Evolutionary conservation across 2,329 filamentous ascomycete genomes (phyloP).

Genomic region (Cercospora berteroae): DNA sequence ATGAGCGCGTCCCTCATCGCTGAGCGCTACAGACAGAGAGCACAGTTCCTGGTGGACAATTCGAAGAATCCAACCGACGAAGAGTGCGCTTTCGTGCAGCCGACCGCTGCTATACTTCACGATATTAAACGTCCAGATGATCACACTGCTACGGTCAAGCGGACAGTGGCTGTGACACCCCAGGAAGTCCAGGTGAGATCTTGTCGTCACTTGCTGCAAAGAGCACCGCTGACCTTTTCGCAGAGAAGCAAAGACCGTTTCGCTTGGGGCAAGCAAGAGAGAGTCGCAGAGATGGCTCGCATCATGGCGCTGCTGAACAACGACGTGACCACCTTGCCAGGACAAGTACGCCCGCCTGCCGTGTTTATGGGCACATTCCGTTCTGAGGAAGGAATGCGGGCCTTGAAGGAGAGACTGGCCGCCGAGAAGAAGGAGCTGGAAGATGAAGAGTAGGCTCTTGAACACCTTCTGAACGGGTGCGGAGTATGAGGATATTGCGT

Average conservation of each 20-base stretch:
- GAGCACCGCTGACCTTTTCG: neutral
- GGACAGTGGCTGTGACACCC: neutral
- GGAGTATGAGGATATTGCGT: neutral
- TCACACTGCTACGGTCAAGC: neutral
- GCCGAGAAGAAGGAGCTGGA: neutral
- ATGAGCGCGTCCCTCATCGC: conserved; percentile 11
- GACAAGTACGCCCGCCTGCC: neutral
- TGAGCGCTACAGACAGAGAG: conserved; percentile 4
- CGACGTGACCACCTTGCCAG: conserved; percentile 9
- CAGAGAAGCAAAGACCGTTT: neutral
- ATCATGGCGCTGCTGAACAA: conserved; percentile 12
- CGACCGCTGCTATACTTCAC: neutral
- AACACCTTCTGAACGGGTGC: neutral
- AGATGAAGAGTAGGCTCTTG: neutral
- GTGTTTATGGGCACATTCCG: conserved; percentile 9
- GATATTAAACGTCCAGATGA: neutral
- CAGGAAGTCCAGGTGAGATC: neutral
- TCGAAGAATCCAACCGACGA: neutral
- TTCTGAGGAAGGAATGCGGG: neutral
- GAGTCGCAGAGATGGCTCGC: conserved; percentile 13
- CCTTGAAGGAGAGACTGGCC: neutral
- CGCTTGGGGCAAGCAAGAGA: conserved; percentile 16
- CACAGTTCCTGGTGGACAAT: neutral
- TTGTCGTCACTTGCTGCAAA: neutral
- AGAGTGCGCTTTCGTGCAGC: neutral